phyloP scores from a whole-genome alignment of 129 eudicot species.

The Artemisia tridentata region DNA sequence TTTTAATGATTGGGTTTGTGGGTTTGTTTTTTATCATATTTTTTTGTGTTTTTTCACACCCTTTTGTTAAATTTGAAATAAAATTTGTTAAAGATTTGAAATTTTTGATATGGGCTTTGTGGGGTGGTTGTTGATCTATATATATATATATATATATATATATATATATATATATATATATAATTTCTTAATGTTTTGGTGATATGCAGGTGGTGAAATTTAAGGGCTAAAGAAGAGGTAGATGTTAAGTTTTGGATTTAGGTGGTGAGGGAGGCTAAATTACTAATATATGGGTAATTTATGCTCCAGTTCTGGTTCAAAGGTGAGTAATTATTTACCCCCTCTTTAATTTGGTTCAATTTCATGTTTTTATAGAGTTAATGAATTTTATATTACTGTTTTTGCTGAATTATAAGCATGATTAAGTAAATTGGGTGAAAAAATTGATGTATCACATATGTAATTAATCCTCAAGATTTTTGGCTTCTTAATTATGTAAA shows the following conservation, averaged over 20 bases:
- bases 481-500: background rate
- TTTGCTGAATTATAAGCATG: constrained; percentile 8
- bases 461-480: background rate
- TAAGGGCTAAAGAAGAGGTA: constrained; percentile 33
- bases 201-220: constrained; percentile 39
- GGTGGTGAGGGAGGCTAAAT: constrained; percentile 48
- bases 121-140: constrained; percentile 29
- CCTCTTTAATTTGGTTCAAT: background rate
- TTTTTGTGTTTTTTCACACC: constrained; percentile 3
- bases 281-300: constrained; percentile 62
- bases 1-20: too few relatives aligned
- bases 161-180: too few relatives aligned
- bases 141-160: too few relatives aligned
- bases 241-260: constrained; percentile 51
- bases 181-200: constrained; percentile 30
- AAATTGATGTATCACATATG: background rate
- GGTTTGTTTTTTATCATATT: too few relatives aligned
- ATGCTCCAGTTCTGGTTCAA: constrained; percentile 63
- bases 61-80: constrained; percentile 24
- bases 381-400: background rate
- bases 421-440: constrained; percentile 11
- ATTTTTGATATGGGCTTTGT: constrained; percentile 25
- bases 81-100: constrained; percentile 8
- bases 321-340: constrained; percentile 34
- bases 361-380: constrained; percentile 15